Evolutionary conservation across 805 yeast species (phyloP), one percentile per base, ranked within the genome.

Genomic region (Kregervanrija pseudodelftensis): DNA sequence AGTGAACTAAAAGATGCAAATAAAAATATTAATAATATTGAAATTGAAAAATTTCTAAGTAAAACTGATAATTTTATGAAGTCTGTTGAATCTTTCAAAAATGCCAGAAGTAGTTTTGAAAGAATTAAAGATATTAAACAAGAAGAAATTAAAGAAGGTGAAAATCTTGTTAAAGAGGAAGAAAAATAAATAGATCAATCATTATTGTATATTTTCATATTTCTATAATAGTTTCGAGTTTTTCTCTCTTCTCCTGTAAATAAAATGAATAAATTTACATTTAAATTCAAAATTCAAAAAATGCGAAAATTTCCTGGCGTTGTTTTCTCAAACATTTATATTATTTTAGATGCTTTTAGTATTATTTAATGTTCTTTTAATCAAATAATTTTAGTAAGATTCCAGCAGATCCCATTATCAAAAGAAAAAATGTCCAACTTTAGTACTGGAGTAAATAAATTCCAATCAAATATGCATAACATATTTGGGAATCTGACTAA

Each of bases 1-100:
- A 30, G n/a, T n/a, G 47, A 47, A 8, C 38, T 48, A 14, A 48
- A 41, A 35, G 47, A 45, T n/a, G 49, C 51, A 15, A 22, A 37
- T 28, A 13, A 28, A 8, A 22, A 12, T 22, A 13, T 31, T 5
- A 22, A n/a, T 10, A 37, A 37, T 22, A 33, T n/a, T 28, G 17
- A 37, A 37, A 30, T 37, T 22, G 9, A 30, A 9, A 22, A 15
- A 28, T 28, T 13, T 11, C n/a, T 37, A 11, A 11, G 13, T 22
- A 28, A 30, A 8, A n/a, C 30, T 11, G 39, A 37, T 17, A 28
- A 11, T 22, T 37, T 28, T 28, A 28, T 37, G 11, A 37, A 22
- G 8, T 13, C 22, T 8, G 39, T 28, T 22, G 39, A 37, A 22
- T 37, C 39, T 28, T 30, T 37, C 5, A 37, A 28, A 12, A 15